Conservation (phyloP, 2,329 filamentous ascomycete species). For the Rugonectria rugulosa region DNA sequence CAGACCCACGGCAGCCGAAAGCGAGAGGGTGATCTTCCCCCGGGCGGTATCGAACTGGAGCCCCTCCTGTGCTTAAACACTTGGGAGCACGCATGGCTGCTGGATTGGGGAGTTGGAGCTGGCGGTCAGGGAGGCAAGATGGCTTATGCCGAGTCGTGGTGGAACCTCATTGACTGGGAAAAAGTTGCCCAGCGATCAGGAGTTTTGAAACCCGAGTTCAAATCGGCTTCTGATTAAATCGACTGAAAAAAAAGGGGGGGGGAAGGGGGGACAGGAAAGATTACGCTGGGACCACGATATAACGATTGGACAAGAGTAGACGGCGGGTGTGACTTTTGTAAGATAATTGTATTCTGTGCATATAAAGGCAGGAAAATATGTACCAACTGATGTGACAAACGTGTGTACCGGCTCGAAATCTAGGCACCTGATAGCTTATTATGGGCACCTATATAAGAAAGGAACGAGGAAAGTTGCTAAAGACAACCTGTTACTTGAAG, state of each 20-base stretch:
- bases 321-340: conserved; percentile 35
- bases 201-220: conserved; percentile 46
- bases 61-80: conserved; percentile 92
- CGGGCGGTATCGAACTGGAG: conserved; percentile 72
- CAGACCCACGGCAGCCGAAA: conserved; percentile 42
- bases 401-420: conserved; percentile 8
- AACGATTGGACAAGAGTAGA: conserved; percentile 27
- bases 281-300: conserved; percentile 23
- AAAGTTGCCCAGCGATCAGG: conserved; percentile 62
- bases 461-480: too few relatives aligned
- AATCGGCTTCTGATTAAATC: conserved; percentile 29
- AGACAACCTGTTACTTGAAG: too few relatives aligned
- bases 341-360: conserved; percentile 43
- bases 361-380: conserved; percentile 39
- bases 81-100: conserved; percentile 93
- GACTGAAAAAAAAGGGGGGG: background rate
- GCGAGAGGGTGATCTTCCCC: conserved; percentile 53
- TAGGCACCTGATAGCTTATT: too few relatives aligned
- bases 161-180: conserved; percentile 87
- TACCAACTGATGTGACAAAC: conserved; percentile 36
- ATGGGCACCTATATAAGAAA: too few relatives aligned
- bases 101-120: conserved; percentile 73
- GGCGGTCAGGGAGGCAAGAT: conserved; percentile 75
- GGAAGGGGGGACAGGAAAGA: conserved; percentile 6
- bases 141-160: conserved; percentile 81